Evolutionary conservation across 192 early-diverging fungal genomes (phyloP).

Genomic region (Funneliformis mosseae): DNA sequence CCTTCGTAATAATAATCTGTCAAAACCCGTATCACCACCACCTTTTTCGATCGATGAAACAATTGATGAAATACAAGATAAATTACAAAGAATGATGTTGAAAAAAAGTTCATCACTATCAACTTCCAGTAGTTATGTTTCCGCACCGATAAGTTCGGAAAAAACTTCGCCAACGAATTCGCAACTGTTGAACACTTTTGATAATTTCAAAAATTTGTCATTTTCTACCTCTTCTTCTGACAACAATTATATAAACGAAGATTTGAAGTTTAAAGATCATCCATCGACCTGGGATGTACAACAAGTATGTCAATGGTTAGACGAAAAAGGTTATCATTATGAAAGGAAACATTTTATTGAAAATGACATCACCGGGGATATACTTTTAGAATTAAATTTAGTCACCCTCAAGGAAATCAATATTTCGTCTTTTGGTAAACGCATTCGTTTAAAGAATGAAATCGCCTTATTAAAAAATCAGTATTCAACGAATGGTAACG

Average conservation of each 20-base stretch:
- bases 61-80: neutral
- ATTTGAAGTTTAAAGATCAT: slow-evolving; percentile 31
- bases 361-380: slow-evolving; percentile 68
- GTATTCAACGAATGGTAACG: neutral
- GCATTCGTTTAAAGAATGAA: slow-evolving; percentile 66
- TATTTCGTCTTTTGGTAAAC: slow-evolving; percentile 63
- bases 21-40: neutral
- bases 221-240: neutral
- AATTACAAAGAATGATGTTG: neutral
- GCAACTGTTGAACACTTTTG: too few species aligned
- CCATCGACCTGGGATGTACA: slow-evolving; percentile 57
- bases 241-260: neutral
- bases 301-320: slow-evolving; percentile 64
- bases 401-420: slow-evolving; percentile 68
- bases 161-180: neutral
- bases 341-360: slow-evolving; percentile 55
- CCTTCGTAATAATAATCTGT: neutral
- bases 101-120: neutral
- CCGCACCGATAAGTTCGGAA: neutral
- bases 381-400: slow-evolving; percentile 63
- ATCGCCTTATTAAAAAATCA: slow-evolving; percentile 54
- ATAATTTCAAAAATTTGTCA: too few species aligned
- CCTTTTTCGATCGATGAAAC: neutral
- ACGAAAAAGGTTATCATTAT: slow-evolving; percentile 50
- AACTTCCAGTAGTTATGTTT: neutral